phyloP scores from a whole-genome alignment of 2,329 filamentous ascomycete species.

The Bimuria novae-zelandiae region DNA sequence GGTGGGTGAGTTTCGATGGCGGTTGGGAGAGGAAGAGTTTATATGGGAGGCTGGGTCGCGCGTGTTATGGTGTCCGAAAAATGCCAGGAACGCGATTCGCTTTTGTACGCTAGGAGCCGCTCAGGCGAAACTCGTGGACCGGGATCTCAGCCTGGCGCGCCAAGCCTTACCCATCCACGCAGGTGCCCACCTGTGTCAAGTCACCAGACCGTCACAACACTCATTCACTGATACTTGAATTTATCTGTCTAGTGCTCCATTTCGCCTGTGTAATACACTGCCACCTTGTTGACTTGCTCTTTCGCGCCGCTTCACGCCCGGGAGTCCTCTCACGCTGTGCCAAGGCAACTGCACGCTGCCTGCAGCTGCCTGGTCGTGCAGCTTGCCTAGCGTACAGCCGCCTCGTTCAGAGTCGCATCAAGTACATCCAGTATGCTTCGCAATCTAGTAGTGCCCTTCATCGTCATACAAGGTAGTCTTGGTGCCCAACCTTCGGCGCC shows the following conservation, averaged over 20 bases:
- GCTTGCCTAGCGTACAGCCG: neutral
- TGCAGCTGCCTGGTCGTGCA: neutral
- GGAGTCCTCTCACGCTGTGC: neutral
- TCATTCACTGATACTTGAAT: neutral
- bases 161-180: neutral
- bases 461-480: slow-evolving; percentile 50
- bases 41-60: slow-evolving; percentile 15
- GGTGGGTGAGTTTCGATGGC: slow-evolving; percentile 9
- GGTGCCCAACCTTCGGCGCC: slow-evolving; percentile 77
- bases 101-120: slow-evolving; percentile 5
- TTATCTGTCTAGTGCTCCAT: neutral
- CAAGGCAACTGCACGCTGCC: neutral
- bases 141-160: neutral
- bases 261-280: neutral
- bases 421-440: slow-evolving; percentile 28
- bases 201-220: neutral
- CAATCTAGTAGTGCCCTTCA: slow-evolving; percentile 16
- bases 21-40: neutral
- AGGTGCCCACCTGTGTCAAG: neutral
- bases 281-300: neutral
- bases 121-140: neutral
- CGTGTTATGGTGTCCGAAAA: slow-evolving; percentile 35
- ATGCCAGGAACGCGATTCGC: slow-evolving; percentile 18
- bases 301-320: neutral
- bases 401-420: no score